Base-by-base conservation (phyloP, 768 basidiomycete genomes). In the Xerocomus brunneocitrinus region DNA sequence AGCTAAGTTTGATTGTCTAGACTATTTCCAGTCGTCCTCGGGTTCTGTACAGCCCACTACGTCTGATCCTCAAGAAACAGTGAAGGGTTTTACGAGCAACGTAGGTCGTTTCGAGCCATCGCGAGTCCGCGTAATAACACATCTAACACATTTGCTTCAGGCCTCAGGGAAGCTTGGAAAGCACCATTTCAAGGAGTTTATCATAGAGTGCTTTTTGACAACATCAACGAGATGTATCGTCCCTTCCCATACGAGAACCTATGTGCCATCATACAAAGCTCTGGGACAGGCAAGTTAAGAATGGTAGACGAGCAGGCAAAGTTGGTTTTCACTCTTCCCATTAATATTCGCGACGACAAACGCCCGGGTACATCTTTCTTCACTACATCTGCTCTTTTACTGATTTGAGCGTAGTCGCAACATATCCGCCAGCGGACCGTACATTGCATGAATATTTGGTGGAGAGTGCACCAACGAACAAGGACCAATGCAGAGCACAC, bases 271-370 rank as follows among this genome's bases (percentile, higher is more conserved):
- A 32, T 52, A 7, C 51, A 52, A 25, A 49, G 52, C 36, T 52
- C 51, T 12, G 51, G 51, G 7, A 31, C 44, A 12, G 51, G 51
- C 2, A 56, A 56, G 40, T 56, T 42, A 4, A 43, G 55, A 14
- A 52, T 56, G 49, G 44, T 56, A n/a, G 30, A 52, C 13, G 55
- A 56, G 31, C 36, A 36, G 16, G 48, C 56, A 8, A 57, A 57
- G 28, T 13, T 46, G 13, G 51, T 55, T 5, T 55, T 30, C 41
- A 55, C 54, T 16, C 9, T 50, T 34, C 49, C 54, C 1, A 44
- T 55, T 13, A 55, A 55, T 39, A 24, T 56, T 32, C 49, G 40
- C n/a, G 14, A 46, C 9, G n/a, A 4, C 28, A 4, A 19, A 10
- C 1, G 31, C 4, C 8, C 12, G 22, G 5, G 44, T 46, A 46